phyloP scores from a whole-genome alignment of 1,139 yeast species.

The Yamadazyma dendronema region DNA sequence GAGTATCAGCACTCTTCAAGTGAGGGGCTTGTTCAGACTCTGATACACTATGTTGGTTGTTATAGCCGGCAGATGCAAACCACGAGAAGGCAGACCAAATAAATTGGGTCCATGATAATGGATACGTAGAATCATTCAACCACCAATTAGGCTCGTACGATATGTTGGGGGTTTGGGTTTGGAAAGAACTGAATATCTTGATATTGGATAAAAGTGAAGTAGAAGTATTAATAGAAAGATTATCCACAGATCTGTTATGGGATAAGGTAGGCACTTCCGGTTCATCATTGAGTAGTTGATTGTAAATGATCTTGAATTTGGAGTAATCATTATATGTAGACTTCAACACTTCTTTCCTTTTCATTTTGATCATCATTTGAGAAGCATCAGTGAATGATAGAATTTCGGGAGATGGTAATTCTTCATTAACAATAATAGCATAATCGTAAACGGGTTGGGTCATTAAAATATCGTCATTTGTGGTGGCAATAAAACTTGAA shows the following conservation, averaged over 20 bases:
- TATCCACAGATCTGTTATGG: constrained; percentile 20
- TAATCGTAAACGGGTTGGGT: constrained; percentile 59
- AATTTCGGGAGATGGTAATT: constrained; percentile 14
- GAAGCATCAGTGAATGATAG: constrained; percentile 12
- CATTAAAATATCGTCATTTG: constrained; percentile 69
- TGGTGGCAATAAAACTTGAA: constrained; percentile 43
- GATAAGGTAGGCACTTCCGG: constrained; percentile 13
- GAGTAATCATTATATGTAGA: constrained; percentile 39
- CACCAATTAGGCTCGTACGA: constrained; percentile 44
- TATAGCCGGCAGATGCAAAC: constrained; percentile 82
- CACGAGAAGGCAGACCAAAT: constrained; percentile 73
- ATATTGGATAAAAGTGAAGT: constrained; percentile 18
- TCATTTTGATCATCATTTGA: background rate
- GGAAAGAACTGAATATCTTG: constrained; percentile 7
- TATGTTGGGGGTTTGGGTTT: constrained; percentile 5
- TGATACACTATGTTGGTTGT: constrained; percentile 10
- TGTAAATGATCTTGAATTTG: constrained; percentile 35
- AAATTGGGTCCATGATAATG: constrained; percentile 61
- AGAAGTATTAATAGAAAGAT: constrained; percentile 23
- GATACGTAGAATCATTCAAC: constrained; percentile 43
- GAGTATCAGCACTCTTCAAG: constrained; percentile 8
- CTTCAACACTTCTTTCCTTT: constrained; percentile 16
- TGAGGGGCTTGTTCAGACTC: constrained; percentile 12
- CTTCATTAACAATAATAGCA: constrained; percentile 34
- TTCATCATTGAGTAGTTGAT: constrained; percentile 23